These are phyloP conservation scores for Huntiella decipiens DNA, from an alignment of 2,329 filamentous ascomycete species.

Conservation along the genomic window DNA sequence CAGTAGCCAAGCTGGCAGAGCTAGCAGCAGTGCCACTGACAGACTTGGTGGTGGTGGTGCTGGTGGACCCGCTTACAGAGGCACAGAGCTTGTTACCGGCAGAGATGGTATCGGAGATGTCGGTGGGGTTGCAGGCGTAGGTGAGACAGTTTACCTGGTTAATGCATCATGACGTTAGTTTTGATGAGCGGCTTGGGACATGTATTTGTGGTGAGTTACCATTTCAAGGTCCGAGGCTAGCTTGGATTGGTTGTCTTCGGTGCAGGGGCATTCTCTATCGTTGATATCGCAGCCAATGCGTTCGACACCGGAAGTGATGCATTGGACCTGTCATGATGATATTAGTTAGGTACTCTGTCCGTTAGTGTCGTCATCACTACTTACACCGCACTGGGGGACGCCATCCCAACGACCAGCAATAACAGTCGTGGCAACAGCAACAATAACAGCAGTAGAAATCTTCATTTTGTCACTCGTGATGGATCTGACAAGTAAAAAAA, in stretches of 20 bases:
- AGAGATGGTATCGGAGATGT: conserved; percentile 18
- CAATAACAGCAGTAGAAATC: conserved; percentile 16
- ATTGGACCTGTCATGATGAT: conserved; percentile 14
- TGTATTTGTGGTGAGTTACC: conserved; percentile 14
- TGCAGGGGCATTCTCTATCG: conserved; percentile 23
- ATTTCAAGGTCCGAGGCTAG: conserved; percentile 13
- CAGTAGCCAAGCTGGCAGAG: conserved; percentile 4
- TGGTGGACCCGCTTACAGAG: conserved; percentile 11
- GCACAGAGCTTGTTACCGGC: conserved; percentile 18
- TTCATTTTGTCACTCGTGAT: conserved; percentile 21
- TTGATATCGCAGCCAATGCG: conserved; percentile 20
- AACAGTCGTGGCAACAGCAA: conserved; percentile 17
- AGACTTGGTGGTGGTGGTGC: conserved; percentile 1
- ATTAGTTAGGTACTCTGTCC: not conserved
- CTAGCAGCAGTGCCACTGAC: conserved; percentile 3
- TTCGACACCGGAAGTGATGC: conserved; percentile 20
- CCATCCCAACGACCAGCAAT: conserved; percentile 21
- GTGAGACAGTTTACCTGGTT: conserved; percentile 16
- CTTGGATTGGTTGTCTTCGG: conserved; percentile 17
- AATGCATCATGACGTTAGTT: not conserved
- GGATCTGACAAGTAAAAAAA: not conserved
- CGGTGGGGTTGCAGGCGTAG: conserved; percentile 18
- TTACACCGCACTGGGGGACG: conserved; percentile 23
- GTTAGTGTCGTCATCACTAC: conserved; percentile 11
- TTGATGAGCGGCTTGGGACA: not conserved